Percentiles rank a stretch among this genome's conserved stretches.
Conservation (phyloP, 352 stramenopile genomes). For the Globisporangium viniferum region DNA sequence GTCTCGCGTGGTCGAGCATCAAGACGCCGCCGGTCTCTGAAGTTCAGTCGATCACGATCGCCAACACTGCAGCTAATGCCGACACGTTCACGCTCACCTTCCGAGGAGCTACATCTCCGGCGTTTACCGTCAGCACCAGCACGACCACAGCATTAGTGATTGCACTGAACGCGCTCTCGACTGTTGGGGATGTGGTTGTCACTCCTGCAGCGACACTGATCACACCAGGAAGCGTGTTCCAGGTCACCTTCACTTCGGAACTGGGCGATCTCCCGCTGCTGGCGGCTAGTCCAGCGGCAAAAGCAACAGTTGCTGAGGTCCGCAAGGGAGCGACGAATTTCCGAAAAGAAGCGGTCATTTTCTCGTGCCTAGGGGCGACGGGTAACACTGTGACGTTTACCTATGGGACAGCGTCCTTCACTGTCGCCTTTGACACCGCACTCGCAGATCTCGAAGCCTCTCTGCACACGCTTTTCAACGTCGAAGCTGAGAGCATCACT, state of each 20-base stretch:
- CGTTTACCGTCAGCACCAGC: slow-evolving; percentile 34
- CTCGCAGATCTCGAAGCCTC: slow-evolving; percentile 32
- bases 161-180: slow-evolving; percentile 36
- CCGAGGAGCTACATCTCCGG: slow-evolving; percentile 28
- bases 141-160: slow-evolving; percentile 29
- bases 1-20: slow-evolving; percentile 51
- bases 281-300: not conserved
- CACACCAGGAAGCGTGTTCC: slow-evolving; percentile 22
- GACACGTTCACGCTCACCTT: slow-evolving; percentile 56
- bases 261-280: slow-evolving; percentile 50
- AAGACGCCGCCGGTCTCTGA: slow-evolving; percentile 30
- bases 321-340: slow-evolving; percentile 49
- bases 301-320: slow-evolving; percentile 28
- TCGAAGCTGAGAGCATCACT: slow-evolving; percentile 54
- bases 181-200: slow-evolving; percentile 44
- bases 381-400: slow-evolving; percentile 34
- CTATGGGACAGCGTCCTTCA: slow-evolving; percentile 1
- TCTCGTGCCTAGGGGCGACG: slow-evolving; percentile 37
- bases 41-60: slow-evolving; percentile 49
- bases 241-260: slow-evolving; percentile 56
- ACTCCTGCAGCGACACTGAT: slow-evolving; percentile 27
- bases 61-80: slow-evolving; percentile 6
- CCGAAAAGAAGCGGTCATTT: slow-evolving; percentile 63
- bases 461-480: slow-evolving; percentile 46
- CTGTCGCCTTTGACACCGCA: slow-evolving; percentile 24